These are phyloP conservation scores for Petunia axillaris DNA, from an alignment of 257 asterid genomes.

Conservation along the genomic window DNA sequence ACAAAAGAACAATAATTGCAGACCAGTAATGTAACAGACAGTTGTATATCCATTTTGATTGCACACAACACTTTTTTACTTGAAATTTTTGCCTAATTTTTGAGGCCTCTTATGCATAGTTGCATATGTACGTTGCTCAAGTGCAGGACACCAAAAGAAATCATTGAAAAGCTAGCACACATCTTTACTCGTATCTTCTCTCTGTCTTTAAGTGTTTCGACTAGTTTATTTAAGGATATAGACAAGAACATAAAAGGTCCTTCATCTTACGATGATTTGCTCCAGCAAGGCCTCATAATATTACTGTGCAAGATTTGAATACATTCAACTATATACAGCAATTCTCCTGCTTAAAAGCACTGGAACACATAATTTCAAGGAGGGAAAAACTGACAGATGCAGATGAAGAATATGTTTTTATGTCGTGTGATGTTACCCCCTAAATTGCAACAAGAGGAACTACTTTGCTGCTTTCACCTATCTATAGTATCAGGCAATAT, in stretches of 20 bases:
- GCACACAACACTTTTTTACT: not conserved
- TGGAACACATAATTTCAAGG: not conserved
- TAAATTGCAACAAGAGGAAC: not conserved
- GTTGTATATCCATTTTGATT: not conserved
- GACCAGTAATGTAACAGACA: not conserved
- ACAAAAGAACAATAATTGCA: slow-evolving; percentile 6
- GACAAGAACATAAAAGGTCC: too few species aligned
- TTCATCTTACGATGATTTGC: too few species aligned
- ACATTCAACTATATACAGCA: not conserved
- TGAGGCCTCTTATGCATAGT: not conserved
- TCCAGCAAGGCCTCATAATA: not conserved
- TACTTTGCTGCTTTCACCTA: not conserved
- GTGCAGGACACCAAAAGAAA: not conserved
- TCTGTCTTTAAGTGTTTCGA: not conserved
- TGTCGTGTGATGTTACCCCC: not conserved
- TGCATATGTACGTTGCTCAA: not conserved
- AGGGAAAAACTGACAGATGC: not conserved
- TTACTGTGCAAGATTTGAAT: not conserved
- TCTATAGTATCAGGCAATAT: not conserved
- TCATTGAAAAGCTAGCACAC: not conserved
- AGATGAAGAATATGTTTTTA: not conserved
- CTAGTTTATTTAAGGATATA: too few species aligned
- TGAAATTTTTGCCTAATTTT: not conserved
- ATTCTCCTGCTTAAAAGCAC: not conserved
- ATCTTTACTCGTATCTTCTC: not conserved